These are phyloP conservation scores for Gnaphalium uliginosum DNA, from an alignment of 129 eudicot species.

Conservation along the genomic window DNA sequence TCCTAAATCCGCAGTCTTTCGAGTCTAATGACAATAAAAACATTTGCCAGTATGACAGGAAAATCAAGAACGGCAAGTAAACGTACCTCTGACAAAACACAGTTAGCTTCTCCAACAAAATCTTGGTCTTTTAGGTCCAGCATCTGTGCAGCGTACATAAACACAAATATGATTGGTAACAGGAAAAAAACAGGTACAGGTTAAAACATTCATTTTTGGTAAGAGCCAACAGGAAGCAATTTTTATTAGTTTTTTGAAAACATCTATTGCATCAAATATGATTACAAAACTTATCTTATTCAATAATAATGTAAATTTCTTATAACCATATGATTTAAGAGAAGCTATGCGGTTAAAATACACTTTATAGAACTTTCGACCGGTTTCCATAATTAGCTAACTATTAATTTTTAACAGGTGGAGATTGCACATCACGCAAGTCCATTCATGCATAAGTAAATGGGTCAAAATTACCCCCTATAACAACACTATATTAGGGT, in stretches of 20 bases:
- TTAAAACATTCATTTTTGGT: not conserved
- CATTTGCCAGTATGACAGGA: constrained; percentile 4
- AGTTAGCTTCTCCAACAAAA: constrained; percentile 88
- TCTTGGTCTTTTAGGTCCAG: constrained; percentile 86
- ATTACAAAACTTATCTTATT: too few species aligned
- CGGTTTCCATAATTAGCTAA: not conserved
- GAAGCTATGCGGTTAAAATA: too few species aligned
- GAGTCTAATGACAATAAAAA: not conserved
- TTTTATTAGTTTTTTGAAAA: not conserved
- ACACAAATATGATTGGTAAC: too few species aligned
- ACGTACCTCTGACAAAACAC: constrained; percentile 86
- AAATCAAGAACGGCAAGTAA: constrained; percentile 4
- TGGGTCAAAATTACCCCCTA: not conserved
- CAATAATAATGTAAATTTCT: too few species aligned
- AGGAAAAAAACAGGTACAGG: not conserved
- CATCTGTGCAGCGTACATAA: constrained; percentile 60
- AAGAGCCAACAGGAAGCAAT: not conserved
- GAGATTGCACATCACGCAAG: not conserved
- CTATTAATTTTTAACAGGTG: not conserved
- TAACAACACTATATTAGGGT: constrained; percentile 1
- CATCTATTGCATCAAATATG: not conserved
- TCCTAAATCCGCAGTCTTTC: not conserved
- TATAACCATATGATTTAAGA: not conserved
- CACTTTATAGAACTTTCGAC: not conserved
- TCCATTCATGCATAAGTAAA: not conserved